Percentiles rank a stretch among this genome's conserved stretches.
Conservation (phyloP, 208 protist species). For the Acanthamoeba royreba region DNA sequence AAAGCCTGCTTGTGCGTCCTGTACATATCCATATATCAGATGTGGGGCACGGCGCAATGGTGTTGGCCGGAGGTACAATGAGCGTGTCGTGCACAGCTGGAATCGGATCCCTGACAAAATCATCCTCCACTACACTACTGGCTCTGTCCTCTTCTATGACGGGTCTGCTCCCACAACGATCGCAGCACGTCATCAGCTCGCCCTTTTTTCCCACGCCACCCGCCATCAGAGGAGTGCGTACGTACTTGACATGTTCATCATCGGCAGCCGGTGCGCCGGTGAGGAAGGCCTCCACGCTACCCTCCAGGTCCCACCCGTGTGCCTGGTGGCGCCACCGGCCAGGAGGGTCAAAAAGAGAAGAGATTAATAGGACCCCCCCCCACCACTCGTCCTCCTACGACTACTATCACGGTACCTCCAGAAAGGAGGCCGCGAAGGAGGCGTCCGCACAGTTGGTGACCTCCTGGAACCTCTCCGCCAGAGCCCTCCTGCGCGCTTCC, state of each 20-base stretch:
- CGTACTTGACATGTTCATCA: neutral
- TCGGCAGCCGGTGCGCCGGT: neutral
- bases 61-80: neutral
- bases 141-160: neutral
- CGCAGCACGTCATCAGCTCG: neutral
- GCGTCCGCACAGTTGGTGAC: neutral
- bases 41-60: neutral
- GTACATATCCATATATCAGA: neutral
- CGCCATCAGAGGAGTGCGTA: neutral
- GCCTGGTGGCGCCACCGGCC: neutral
- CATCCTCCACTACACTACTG: neutral
- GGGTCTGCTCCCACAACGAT: too few relatives aligned
- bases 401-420: neutral
- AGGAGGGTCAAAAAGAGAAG: neutral
- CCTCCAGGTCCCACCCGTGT: neutral
- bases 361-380: too few relatives aligned
- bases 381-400: too few relatives aligned
- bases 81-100: neutral
- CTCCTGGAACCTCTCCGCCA: neutral
- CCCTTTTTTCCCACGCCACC: neutral
- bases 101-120: neutral
- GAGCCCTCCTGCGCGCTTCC: too few relatives aligned
- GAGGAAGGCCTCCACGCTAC: neutral
- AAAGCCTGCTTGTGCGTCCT: neutral
- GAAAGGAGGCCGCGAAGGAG: neutral